Conservation (phyloP, 805 yeast species). For the Maudiozyma bulderi region DNA sequence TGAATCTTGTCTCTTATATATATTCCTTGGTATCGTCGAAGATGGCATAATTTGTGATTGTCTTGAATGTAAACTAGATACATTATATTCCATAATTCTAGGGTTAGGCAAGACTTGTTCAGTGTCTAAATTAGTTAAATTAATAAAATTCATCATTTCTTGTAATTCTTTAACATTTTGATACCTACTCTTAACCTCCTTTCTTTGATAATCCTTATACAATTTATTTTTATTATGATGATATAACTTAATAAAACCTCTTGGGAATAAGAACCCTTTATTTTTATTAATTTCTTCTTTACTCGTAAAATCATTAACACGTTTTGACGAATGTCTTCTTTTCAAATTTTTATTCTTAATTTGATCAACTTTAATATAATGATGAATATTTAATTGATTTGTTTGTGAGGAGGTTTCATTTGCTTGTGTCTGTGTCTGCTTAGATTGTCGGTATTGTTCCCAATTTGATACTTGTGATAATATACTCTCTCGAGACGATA, state of each 20-base stretch:
- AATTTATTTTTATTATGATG: background rate
- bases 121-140: conserved; percentile 5
- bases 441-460: background rate
- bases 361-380: background rate
- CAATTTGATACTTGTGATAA: background rate
- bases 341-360: background rate
- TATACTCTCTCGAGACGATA: background rate
- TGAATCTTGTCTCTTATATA: background rate
- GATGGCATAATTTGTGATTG: background rate
- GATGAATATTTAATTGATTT: background rate
- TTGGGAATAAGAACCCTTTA: background rate
- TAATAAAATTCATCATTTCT: conserved; percentile 15
- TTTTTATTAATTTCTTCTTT: background rate
- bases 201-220: background rate
- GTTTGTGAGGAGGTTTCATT: background rate
- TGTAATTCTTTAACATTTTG: conserved; percentile 13
- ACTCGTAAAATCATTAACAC: background rate
- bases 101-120: background rate
- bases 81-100: background rate
- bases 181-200: background rate
- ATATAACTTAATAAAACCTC: background rate
- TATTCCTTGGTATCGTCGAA: background rate
- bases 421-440: background rate
- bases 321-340: background rate
- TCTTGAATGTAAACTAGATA: background rate